phyloP scores from a whole-genome alignment of 805 yeast species.

The Saturnispora besseyi region DNA sequence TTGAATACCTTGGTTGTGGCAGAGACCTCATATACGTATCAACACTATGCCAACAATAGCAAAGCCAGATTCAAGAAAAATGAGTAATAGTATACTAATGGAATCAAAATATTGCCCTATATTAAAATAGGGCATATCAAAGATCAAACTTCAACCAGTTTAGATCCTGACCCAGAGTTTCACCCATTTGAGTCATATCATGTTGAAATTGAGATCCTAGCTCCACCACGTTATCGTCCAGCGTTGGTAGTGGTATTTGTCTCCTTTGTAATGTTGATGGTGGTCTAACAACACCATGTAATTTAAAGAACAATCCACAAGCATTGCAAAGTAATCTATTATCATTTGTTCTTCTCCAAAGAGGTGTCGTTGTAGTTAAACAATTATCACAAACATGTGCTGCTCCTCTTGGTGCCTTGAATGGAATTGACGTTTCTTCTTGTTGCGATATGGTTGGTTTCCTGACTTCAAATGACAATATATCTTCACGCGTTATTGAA shows the following conservation, averaged over 20 bases:
- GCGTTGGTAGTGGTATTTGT: constrained; percentile 5
- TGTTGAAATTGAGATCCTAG: constrained; percentile 13
- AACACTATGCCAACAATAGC: background rate
- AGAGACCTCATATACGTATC: constrained; percentile 25
- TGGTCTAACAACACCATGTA: constrained; percentile 55
- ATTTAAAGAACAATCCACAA: constrained; percentile 79
- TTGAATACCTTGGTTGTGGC: constrained; percentile 31
- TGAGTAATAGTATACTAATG: background rate
- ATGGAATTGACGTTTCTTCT: constrained; percentile 24
- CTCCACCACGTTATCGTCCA: constrained; percentile 7
- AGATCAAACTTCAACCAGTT: constrained; percentile 30
- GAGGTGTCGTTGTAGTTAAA: constrained; percentile 83
- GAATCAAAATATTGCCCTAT: background rate
- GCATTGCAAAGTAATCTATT: constrained; percentile 87
- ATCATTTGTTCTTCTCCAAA: constrained; percentile 80
- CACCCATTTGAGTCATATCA: constrained; percentile 26
- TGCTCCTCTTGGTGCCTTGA: constrained; percentile 16
- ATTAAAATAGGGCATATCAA: background rate
- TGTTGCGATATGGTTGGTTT: background rate
- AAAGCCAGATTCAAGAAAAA: background rate
- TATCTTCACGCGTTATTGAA: background rate
- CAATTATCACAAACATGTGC: constrained; percentile 65
- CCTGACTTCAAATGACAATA: background rate
- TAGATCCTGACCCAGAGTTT: constrained; percentile 27
- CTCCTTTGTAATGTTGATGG: constrained; percentile 9